A percentile compares a stretch with the other conserved stretches of the same genome.
Evolutionary conservation across 306 rosid species (phyloP).

Genomic region (Acacia melanoxylon): DNA sequence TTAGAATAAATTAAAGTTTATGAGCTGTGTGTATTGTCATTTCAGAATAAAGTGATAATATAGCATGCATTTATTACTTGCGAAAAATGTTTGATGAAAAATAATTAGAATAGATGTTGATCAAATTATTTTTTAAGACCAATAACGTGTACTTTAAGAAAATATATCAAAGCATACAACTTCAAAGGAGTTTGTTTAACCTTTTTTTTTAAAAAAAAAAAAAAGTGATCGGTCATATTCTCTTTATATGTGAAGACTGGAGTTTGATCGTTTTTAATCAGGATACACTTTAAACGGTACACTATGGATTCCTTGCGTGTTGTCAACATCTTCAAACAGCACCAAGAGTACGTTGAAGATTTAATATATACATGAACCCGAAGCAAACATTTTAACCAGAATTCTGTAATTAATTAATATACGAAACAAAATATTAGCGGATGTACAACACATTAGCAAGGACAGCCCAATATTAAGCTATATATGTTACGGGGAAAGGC

Average conservation of each 20-base stretch:
- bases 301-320: constrained; percentile 30
- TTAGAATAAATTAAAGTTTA: too few relatives aligned
- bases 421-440: background rate
- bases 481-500: background rate
- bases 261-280: constrained; percentile 1
- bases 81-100: background rate
- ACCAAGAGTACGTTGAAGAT: background rate
- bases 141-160: background rate
- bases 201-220: background rate
- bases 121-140: background rate
- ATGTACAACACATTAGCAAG: background rate
- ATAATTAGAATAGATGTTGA: background rate
- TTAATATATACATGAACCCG: background rate
- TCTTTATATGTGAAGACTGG: background rate
- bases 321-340: constrained; percentile 9
- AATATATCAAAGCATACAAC: background rate
- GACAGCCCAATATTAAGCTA: background rate
- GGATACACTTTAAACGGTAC: constrained; percentile 19
- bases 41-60: background rate
- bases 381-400: background rate
- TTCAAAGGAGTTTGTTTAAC: background rate
- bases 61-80: background rate
- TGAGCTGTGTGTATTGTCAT: background rate
- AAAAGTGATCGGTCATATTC: background rate
- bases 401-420: background rate